A percentile compares a stretch with the other conserved stretches of the same genome.
Conservation (phyloP, 495 filamentous ascomycete species). For the Hapsidospora chrysogenum region DNA sequence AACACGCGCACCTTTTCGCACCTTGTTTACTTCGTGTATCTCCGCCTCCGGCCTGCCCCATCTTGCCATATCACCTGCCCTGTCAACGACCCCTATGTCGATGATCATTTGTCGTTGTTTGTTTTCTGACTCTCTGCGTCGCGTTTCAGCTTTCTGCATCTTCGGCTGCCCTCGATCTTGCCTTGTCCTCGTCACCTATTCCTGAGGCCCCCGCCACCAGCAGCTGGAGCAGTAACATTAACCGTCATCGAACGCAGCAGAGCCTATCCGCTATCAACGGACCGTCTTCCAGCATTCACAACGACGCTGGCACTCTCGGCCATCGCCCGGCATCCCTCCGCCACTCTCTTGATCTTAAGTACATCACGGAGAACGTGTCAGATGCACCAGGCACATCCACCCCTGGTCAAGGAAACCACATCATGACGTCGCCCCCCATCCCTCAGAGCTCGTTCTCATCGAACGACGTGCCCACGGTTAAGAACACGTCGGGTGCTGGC, state of each 20-base stretch:
- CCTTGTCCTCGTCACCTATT: conserved; percentile 50
- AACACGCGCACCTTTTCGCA: too few species aligned
- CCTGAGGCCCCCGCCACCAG: conserved; percentile 33
- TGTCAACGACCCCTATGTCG: too few species aligned
- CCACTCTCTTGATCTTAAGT: conserved; percentile 39
- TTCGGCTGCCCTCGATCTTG: conserved; percentile 67
- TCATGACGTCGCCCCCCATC: conserved; percentile 42
- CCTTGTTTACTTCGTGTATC: too few species aligned
- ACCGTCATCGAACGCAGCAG: conserved; percentile 67
- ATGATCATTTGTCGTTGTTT: conserved; percentile 8
- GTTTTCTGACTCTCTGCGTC: conserved; percentile 4
- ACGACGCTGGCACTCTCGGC: conserved; percentile 21
- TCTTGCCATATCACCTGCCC: too few species aligned
- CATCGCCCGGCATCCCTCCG: conserved; percentile 29
- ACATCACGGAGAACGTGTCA: conserved; percentile 16
- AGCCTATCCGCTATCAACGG: conserved; percentile 39
- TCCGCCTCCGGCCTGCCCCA: too few species aligned
- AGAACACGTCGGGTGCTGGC: conserved; percentile 23
- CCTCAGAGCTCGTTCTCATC: conserved; percentile 80
- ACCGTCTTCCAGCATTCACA: conserved; percentile 6
- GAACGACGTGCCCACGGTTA: conserved; percentile 77
- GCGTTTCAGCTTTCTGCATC: conserved; percentile 50
- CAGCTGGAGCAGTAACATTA: conserved; percentile 45
- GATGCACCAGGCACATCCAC: conserved; percentile 11
- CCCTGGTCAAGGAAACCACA: conserved; percentile 12